Base-by-base conservation (phyloP, 1,139 yeast genomes). In the Taphrina flavorubra region DNA sequence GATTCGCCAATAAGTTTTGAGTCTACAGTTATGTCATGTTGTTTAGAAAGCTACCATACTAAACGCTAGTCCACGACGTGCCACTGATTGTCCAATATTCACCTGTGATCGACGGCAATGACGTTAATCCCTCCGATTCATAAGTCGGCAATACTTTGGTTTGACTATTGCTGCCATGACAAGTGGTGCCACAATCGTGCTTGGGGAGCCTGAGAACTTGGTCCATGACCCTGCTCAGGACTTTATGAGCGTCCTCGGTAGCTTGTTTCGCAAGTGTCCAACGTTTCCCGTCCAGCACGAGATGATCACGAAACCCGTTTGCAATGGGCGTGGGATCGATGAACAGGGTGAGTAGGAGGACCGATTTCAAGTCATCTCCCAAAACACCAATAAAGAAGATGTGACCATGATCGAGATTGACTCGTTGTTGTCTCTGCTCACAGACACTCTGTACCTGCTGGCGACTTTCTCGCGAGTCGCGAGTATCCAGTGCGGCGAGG, bases 261-360 rank as follows among this genome's bases (percentile, higher is more conserved):
- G 46, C 39, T n/a, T 37, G 18, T 40, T 37, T 8, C 6, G 60
- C 34, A 25, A 46, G 39, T n/a, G 25, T 25, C 62, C 62, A 58
- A 6, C 42, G 37, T 58, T 34, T 58, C 6, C 47, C 62, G 6
- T 58, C 62, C 25, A 58, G 53, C 10, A 58, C 42, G 20, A 58
- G 8, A 34, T 16, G 16, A 14, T 58, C 53, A 18, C 42, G 37
- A 25, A 20, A 31, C 14, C 37, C 53, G 5, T 5, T n/a, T 11
- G 11, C 20, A 18, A 16, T 8, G 13, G 46, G 16, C 2, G 34
- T 20, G 11, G 62, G 62, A 16, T 58, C 42, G n/a, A 58, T 31
- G 8, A 58, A 14, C 14, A 58, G 20, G 5, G 53, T 42, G 14
- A 44, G 20, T 7, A 58, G 46, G 40, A 58, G 31, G 34, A 58